Base-by-base conservation (phyloP, 352 stramenopile species). In the Pythium sp. region DNA sequence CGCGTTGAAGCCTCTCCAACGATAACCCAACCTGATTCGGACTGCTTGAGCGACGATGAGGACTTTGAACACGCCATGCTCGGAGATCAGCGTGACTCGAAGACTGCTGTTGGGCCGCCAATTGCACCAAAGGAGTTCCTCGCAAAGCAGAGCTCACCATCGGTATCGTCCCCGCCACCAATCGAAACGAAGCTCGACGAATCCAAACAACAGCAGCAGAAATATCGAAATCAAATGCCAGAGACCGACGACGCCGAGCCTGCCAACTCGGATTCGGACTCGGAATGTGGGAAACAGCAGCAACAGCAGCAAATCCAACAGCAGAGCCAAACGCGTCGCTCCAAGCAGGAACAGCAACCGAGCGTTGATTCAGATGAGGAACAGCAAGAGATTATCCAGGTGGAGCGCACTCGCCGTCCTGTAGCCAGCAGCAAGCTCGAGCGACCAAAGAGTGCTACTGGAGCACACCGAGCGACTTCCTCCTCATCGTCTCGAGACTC, bases 401-500 rank as follows among this genome's bases (percentile, higher is more conserved):
- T 82, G 3, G 78, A 87, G 58, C 77, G 71, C 24, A 65, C 72
- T 30, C 71, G 66, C 18, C 74, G 78, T 3, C 56, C 64, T 28
- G 64, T 55, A 15, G 64, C 15, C 5, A 72, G 66, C 41, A 78
- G 68, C 36, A 78, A 78, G 15, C 72, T 85, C 18, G 71, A 71
- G 43, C 81, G 83, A 18, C 79, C 81, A 0, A 85, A 87, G 54
- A 91, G 76, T 71, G 76, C 76, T 8, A 55, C 28, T 28, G 49
- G 24, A 36, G 36, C 18, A 59, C 67, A 28, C 65, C 58, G 51
- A 62, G 60, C 72, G 59, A 59, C 73, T 57, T 51, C 38, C 32
- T 43, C 47, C 34, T 70, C 36, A 43, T 43, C 36, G 43, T 71
- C 76, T 6, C 67, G 61, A 9, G 71, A 78, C 60, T 22, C 64